Evolutionary conservation across 805 yeast genomes (phyloP).

Genomic region (Lipomyces yamadae): DNA sequence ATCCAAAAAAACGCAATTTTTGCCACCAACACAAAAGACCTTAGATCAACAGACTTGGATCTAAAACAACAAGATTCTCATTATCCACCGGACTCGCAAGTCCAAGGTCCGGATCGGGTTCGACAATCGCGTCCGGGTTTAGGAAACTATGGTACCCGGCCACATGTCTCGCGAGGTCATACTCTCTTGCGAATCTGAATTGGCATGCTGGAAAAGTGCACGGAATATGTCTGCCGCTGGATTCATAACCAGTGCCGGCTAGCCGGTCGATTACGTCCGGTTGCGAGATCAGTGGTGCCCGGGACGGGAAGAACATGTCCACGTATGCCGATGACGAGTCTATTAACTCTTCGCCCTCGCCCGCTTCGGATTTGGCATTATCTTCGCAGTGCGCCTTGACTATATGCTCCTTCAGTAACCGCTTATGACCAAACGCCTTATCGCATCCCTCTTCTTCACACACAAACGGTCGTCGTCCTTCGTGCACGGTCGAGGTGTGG

Average conservation of each 20-base stretch:
- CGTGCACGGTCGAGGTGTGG: slow-evolving; percentile 50
- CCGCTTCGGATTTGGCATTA: background rate
- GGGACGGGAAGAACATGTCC: slow-evolving; percentile 8
- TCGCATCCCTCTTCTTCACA: slow-evolving; percentile 35
- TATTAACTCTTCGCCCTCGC: background rate
- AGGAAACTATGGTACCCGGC: slow-evolving; percentile 5
- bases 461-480: slow-evolving; percentile 36
- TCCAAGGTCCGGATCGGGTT: background rate
- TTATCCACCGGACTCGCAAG: background rate
- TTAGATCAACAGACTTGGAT: slow-evolving; percentile 6
- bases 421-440: slow-evolving; percentile 38
- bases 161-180: slow-evolving; percentile 49
- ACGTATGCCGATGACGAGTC: background rate
- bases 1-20: background rate
- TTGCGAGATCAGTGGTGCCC: slow-evolving; percentile 3
- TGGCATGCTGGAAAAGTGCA: slow-evolving; percentile 46
- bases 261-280: slow-evolving; percentile 42
- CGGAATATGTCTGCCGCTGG: slow-evolving; percentile 40
- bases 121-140: background rate
- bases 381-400: slow-evolving; percentile 14
- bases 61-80: background rate
- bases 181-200: slow-evolving; percentile 46
- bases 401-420: slow-evolving; percentile 32
- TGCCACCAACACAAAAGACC: background rate
- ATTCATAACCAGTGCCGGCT: slow-evolving; percentile 47